Base-by-base conservation (phyloP, 23 red algal genomes). In the Cyanidiococcus yangmingshanensis region DNA sequence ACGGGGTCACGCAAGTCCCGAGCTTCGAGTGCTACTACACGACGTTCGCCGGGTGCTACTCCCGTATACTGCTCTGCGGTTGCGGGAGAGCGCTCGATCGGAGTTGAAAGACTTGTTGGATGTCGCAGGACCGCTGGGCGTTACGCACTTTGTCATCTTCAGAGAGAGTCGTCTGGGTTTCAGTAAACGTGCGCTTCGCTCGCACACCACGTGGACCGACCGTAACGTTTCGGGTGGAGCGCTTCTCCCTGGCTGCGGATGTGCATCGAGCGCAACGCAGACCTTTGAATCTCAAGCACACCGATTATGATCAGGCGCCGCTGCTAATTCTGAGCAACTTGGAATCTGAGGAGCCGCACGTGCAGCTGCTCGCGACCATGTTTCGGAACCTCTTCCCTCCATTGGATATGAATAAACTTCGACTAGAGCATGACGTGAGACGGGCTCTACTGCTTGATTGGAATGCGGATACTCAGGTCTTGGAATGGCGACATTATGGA, bases 101-200 rank as follows among this genome's bases (percentile, higher is more conserved):
- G 76, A 58, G 41, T 63, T 97, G 1, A 75, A 83, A 1, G 93
- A 97, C 74, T 90, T 86, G 41, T 17, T 84, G 29, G 77, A 80
- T 1, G 80, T 97, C 1, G 83, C 87, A 0, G 50, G 75, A 26
- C 79, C 75, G 35, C 81, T 97, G 50, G 87, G 87, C 35, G 82
- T 90, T 21, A 68, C 88, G 34, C 93, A 97, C 78, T 78, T 97
- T 36, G 90, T 87, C 87, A 83, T 97, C 1, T 17, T 97, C 39
- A 87, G 87, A 1, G 85, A 82, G 38, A 85, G 85, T 0, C 58
- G 82, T 24, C 32, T 45, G n/a, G 76, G 85, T 7, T 35, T 71
- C n/a, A n/a, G 80, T 82, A 25, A 85, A 95, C 54, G 63, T 91
- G 1, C 79, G 88, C 1, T 35, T 97, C 0, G 85, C 77, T 29